Conservation (phyloP, 345 rosid species). For the Aethionema arabicum region DNA sequence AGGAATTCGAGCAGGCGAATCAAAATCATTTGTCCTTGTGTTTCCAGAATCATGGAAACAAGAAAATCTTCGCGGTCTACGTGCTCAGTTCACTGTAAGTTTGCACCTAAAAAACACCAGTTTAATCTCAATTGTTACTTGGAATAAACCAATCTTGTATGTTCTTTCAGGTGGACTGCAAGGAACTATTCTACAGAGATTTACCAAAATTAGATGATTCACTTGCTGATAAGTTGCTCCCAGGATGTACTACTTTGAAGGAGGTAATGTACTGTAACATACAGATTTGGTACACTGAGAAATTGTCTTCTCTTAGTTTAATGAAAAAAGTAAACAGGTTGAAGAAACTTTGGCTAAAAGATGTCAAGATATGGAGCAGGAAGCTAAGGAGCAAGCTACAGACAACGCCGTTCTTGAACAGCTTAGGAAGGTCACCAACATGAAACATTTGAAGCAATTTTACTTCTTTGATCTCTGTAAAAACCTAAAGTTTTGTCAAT, state of each 20-base stretch:
- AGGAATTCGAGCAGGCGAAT: conserved; percentile 73
- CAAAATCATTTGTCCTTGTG: conserved; percentile 69
- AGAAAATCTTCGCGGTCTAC: conserved; percentile 77
- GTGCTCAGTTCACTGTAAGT: conserved; percentile 88
- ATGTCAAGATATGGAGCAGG: conserved; percentile 73
- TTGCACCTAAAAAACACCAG: conserved; percentile 11
- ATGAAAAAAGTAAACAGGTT: conserved; percentile 54
- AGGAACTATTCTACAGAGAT: conserved; percentile 82
- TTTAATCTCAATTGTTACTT: background rate
- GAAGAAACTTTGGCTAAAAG: conserved; percentile 62
- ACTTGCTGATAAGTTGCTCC: conserved; percentile 76
- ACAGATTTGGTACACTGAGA: background rate
- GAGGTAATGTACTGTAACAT: conserved; percentile 47
- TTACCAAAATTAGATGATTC: conserved; percentile 76
- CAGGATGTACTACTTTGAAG: conserved; percentile 75
- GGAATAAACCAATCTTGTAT: background rate
- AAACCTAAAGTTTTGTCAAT: background rate
- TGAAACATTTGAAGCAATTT: conserved; percentile 12
- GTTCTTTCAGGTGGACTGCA: conserved; percentile 69
- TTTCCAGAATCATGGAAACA: conserved; percentile 93
- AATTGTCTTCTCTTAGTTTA: background rate
- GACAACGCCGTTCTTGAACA: conserved; percentile 92
- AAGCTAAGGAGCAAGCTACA: conserved; percentile 86
- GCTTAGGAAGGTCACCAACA: conserved; percentile 61
- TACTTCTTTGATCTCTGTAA: conserved; percentile 2